These are phyloP conservation scores for Cladosporium sp. DNA, from an alignment of 2,329 filamentous ascomycete species.

Conservation along the genomic window DNA sequence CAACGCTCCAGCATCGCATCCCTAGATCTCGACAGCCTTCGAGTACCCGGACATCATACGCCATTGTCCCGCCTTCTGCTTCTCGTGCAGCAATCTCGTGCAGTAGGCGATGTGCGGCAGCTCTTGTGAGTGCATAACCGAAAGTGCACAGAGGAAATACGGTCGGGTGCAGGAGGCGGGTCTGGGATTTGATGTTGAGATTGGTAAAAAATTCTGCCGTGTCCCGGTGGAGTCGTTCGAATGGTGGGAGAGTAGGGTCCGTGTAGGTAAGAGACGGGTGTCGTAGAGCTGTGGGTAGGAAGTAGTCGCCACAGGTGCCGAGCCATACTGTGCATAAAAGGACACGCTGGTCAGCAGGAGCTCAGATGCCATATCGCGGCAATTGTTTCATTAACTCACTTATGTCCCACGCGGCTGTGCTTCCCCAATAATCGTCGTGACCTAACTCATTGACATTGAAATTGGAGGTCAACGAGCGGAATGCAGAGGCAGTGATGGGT, in stretches of 20 bases:
- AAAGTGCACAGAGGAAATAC: constrained; percentile 44
- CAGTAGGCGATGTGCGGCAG: constrained; percentile 31
- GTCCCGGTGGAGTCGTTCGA: constrained; percentile 34
- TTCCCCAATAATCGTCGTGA: constrained; percentile 35
- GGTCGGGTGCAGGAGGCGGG: constrained; percentile 38
- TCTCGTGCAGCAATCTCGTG: constrained; percentile 33
- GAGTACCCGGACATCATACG: constrained; percentile 40
- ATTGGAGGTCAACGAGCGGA: constrained; percentile 29
- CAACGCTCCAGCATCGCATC: constrained; percentile 34
- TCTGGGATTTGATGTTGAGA: constrained; percentile 34
- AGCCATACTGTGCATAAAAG: constrained; percentile 29
- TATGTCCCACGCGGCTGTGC: constrained; percentile 35
- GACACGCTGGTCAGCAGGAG: not conserved
- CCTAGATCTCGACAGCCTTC: constrained; percentile 35
- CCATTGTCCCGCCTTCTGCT: constrained; percentile 27
- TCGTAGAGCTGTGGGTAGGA: constrained; percentile 30
- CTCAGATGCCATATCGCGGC: too few relatives aligned
- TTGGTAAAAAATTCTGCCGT: constrained; percentile 35
- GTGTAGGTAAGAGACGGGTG: constrained; percentile 28
- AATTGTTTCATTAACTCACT: constrained; percentile 4
- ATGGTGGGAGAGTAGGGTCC: constrained; percentile 35
- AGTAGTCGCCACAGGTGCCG: constrained; percentile 40
- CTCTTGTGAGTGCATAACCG: constrained; percentile 40
- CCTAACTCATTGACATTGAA: not conserved
- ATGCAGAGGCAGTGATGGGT: constrained; percentile 38